These are phyloP conservation scores for Lactarius tabidus DNA, from an alignment of 768 basidiomycete species.

Conservation along the genomic window DNA sequence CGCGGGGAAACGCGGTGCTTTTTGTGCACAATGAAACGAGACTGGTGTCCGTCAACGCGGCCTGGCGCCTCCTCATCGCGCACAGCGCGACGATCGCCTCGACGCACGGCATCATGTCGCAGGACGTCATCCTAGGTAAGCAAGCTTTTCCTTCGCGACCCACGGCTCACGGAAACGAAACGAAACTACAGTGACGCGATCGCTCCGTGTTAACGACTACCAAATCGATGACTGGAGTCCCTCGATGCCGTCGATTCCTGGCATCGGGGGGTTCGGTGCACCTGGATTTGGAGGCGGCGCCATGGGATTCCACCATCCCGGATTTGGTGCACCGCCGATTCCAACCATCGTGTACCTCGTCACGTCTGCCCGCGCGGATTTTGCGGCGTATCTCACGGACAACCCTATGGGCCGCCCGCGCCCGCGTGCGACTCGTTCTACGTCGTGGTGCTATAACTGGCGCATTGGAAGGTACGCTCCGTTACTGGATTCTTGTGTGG, in stretches of 20 bases:
- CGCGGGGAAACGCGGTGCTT: slow-evolving; percentile 10
- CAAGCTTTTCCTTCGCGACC: not conserved
- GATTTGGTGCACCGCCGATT: not conserved
- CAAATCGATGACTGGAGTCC: slow-evolving; percentile 21
- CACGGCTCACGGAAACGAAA: not conserved
- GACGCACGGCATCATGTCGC: slow-evolving; percentile 17
- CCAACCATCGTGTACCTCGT: slow-evolving; percentile 24
- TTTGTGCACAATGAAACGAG: slow-evolving; percentile 18
- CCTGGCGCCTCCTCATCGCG: slow-evolving; percentile 19
- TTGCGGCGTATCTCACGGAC: slow-evolving; percentile 22
- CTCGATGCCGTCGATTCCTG: not conserved
- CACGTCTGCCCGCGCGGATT: slow-evolving; percentile 18
- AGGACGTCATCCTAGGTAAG: slow-evolving; percentile 20
- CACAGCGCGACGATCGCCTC: slow-evolving; percentile 13
- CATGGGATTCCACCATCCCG: slow-evolving; percentile 8
- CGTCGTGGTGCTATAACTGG: slow-evolving; percentile 24
- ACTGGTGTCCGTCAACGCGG: slow-evolving; percentile 18
- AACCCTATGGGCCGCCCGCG: slow-evolving; percentile 24
- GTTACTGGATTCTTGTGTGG: not conserved
- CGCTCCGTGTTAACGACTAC: slow-evolving; percentile 13
- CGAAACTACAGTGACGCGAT: slow-evolving; percentile 18
- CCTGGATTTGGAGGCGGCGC: not conserved
- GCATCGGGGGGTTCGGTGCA: not conserved
- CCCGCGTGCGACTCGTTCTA: slow-evolving; percentile 15
- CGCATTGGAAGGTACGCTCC: slow-evolving; percentile 19